Conservation (phyloP, 1,284 basidiomycete genomes). For the Veloporphyrellus conicus region DNA sequence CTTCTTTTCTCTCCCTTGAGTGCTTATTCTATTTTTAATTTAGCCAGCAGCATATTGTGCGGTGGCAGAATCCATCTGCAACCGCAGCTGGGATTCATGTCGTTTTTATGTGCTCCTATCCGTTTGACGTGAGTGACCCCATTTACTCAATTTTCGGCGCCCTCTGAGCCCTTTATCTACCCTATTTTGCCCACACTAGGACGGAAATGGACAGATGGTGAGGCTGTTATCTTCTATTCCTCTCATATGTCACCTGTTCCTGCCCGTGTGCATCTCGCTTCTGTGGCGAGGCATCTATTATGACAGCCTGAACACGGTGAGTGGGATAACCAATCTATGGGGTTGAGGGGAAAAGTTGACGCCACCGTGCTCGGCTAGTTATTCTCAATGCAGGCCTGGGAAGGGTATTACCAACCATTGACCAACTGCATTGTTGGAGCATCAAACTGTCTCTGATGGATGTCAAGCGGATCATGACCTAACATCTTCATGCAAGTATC, state of each 20-base stretch:
- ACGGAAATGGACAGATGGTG: slow-evolving; percentile 41
- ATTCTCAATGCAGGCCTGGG: slow-evolving; percentile 25
- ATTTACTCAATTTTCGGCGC: not conserved
- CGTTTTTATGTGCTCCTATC: slow-evolving; percentile 41
- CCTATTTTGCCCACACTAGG: slow-evolving; percentile 22
- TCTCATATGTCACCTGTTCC: slow-evolving; percentile 37
- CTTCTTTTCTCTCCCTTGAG: no score
- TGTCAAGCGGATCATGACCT: slow-evolving; percentile 31
- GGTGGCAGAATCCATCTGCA: slow-evolving; percentile 42
- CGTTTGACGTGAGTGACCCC: slow-evolving; percentile 36
- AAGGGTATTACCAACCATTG: slow-evolving; percentile 32
- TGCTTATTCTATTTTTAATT: not conserved
- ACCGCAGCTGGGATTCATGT: slow-evolving; percentile 45
- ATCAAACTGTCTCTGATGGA: slow-evolving; percentile 24
- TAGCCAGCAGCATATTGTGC: slow-evolving; percentile 34
- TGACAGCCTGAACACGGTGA: slow-evolving; percentile 34
- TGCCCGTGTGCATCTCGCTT: slow-evolving; percentile 37
- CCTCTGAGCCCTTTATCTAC: not conserved
- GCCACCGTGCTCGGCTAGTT: not conserved
- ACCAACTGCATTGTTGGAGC: slow-evolving; percentile 32
- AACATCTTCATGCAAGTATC: slow-evolving; percentile 1
- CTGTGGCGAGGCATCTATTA: slow-evolving; percentile 34
- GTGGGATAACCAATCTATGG: slow-evolving; percentile 2
- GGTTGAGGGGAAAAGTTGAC: not conserved
- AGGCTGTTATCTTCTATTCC: slow-evolving; percentile 41